Base-by-base conservation (phyloP, 768 basidiomycete genomes). In the Boletus subcaerulescens region DNA sequence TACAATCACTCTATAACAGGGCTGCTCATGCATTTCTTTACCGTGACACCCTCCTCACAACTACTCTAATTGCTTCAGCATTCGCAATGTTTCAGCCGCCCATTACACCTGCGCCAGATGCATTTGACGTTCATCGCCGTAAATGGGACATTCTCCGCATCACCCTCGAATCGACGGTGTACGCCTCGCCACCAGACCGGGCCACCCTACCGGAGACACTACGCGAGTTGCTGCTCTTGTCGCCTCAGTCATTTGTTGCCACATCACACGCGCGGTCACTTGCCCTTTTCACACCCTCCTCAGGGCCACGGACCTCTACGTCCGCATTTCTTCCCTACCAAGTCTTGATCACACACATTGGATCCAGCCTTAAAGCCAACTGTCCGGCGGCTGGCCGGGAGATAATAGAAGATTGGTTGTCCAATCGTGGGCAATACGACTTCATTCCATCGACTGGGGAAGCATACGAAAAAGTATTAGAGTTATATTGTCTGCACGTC, bases 101-200 rank as follows among this genome's bases (percentile, higher is more conserved):
- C 6, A 61, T 67, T 13, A 50, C 55, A 7, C 66, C 61, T 7
- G 52, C 51, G 0, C 59, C 63, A 40, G 84, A 84, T 55, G 45
- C 61, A 4, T 74, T 83, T 5, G 74, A 78, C 52, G 72, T 79
- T 20, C 73, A 77, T 45, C 82, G 91, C 17, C 77, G 85, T 52
- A 92, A 91, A 73, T 93, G 91, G 91, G 91, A 93, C 63, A 83
- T 93, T 52, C 83, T 93, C 8, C 80, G 91, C 24, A 86, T 93
- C 58, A 93, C 90, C 0, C 78, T 91, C 51, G 90, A 93, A 66
- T 82, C 85, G 1, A 89, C 86, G 1, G 71, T 89, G 26, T 90
- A 87, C 63, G 68, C 81, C 14, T 78, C 86, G 3, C 74, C 75
- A 1, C 80, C 83, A 18, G 67, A 71, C 48, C 59, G 59, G 29